Conservation (phyloP, 106 monocot species). For the Acorus calamus region DNA sequence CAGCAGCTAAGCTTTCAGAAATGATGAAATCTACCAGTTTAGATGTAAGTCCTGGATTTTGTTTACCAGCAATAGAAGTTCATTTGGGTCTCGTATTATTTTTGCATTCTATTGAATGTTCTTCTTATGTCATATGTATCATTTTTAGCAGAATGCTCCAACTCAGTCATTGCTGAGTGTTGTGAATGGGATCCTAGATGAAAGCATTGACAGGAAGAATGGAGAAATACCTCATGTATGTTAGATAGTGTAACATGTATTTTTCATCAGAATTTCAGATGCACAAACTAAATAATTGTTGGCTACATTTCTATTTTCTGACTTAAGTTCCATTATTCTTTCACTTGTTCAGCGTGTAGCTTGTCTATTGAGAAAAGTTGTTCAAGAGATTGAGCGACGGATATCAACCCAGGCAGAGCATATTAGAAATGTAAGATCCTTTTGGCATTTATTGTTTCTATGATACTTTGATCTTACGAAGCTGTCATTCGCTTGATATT, state of each 20-base stretch:
- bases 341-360: conserved; percentile 36
- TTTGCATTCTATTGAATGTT: background rate
- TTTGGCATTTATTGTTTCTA: background rate
- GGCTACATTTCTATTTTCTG: too few species aligned
- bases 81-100: conserved; percentile 3
- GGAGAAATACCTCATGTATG: conserved; percentile 85
- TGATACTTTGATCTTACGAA: background rate
- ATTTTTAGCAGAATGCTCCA: conserved; percentile 65
- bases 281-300: too few species aligned
- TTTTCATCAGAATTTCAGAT: too few species aligned
- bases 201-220: conserved; percentile 61
- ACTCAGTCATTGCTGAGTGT: conserved; percentile 69
- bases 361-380: conserved; percentile 50
- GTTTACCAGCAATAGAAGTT: background rate
- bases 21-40: conserved; percentile 79
- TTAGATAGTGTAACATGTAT: conserved; percentile 8
- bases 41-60: conserved; percentile 44
- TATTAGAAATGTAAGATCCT: conserved; percentile 59
- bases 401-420: conserved; percentile 72
- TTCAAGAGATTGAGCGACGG: conserved; percentile 76
- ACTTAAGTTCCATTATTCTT: background rate
- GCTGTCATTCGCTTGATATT: background rate
- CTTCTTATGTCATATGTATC: background rate
- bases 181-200: conserved; percentile 73
- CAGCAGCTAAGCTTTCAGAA: conserved; percentile 66